A percentile compares a stretch with the other conserved stretches of the same genome.
Evolutionary conservation across 176 grass and related monocot species (phyloP).

Genomic region (Aegilops bicornis): DNA sequence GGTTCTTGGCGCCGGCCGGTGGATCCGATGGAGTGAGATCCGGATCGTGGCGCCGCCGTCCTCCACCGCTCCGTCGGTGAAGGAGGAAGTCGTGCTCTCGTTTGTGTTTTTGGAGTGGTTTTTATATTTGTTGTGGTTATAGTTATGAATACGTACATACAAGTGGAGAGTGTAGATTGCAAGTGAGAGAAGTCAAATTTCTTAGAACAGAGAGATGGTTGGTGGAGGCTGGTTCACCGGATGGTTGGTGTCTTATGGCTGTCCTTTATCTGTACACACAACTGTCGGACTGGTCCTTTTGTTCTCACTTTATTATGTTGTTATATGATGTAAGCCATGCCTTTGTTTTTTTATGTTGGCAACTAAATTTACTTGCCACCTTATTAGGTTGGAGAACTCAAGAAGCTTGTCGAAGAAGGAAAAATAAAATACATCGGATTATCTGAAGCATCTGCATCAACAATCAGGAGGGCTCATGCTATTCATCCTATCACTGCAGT

Average conservation of each 20-base stretch:
- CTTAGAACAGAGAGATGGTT: neutral
- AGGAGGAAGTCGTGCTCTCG: no score
- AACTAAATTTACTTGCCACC: neutral
- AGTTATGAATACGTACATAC: neutral
- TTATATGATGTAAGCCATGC: neutral
- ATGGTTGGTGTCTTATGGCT: neutral
- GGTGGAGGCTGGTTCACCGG: no score
- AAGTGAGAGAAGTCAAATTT: no score
- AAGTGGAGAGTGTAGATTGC: neutral
- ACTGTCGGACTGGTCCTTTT: neutral
- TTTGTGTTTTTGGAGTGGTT: no score
- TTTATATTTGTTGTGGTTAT: no score
- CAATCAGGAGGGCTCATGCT: slow-evolving; percentile 66
- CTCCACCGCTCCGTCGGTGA: no score
- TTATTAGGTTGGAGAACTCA: slow-evolving; percentile 59
- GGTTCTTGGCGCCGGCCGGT: no score
- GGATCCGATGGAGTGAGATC: no score
- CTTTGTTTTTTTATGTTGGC: neutral
- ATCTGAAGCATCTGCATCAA: slow-evolving; percentile 60
- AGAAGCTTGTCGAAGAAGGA: slow-evolving; percentile 62
- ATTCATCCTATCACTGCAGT: slow-evolving; percentile 67
- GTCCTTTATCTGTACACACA: neutral
- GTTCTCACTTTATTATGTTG: neutral
- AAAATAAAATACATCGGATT: slow-evolving; percentile 75
- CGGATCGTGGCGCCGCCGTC: no score